Base-by-base conservation (phyloP, 257 asterid genomes). In the Jasminum sambac region DNA sequence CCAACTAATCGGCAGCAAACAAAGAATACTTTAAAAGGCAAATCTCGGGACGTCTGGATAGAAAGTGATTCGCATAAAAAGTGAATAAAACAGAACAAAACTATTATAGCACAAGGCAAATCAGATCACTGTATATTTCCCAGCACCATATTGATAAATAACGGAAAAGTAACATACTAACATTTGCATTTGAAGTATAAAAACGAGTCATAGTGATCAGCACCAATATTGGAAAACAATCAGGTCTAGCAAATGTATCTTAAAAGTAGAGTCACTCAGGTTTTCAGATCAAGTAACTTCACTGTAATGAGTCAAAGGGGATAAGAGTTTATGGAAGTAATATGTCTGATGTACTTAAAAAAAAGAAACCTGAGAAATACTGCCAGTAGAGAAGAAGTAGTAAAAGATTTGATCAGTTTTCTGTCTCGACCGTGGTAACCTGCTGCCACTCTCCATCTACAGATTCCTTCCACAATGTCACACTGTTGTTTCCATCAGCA, bases 391-490 rank as follows among this genome's bases (percentile, higher is more conserved):
- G 44, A 26, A 40, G 42, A 42, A 34, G n/a, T n/a, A n/a, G 43
- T 30, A 10, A 30, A 17, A 39, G 46, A 12, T 67, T 34, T 34
- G 24, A 46, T 13, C 7, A 67, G 36, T 39, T 71, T 80, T 63
- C 82, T 25, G 72, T 46, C 44, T 77, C 92, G 59, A 85, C 89
- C 19, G 85, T 81, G 3, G 86, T 88, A 71, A 80, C 88, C 84
- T 80, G 86, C 74, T 79, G 86, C 90, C 95, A 86, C 39, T 84
- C 86, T 67, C 92, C 92, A 63, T 88, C 89, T 0, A 84, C 85
- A 1, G 83, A 91, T 74, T 88, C 95, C 43, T 84, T 86, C 92
- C 95, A 88, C 70, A 88, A 84, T 6, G 90, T 84, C 3, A 88
- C 87, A 17, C 72, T 77, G 70, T 86, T 84, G 6, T 75, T 81